Percentiles rank a stretch among this genome's conserved stretches.
phyloP scores from a whole-genome alignment of 768 basidiomycete genomes.

The Sutorius australiensis region DNA sequence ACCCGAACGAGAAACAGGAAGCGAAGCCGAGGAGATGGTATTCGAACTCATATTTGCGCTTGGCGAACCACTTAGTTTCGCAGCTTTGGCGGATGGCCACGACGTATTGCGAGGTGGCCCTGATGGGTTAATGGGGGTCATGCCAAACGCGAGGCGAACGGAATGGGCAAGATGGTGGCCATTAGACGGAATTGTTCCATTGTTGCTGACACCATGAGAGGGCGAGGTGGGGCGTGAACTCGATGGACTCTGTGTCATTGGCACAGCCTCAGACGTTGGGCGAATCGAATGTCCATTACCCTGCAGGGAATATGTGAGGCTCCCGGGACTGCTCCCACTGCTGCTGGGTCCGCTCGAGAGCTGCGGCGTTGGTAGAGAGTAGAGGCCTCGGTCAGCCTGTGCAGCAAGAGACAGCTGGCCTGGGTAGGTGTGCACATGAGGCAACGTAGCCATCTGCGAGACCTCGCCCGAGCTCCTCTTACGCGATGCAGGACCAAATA shows the following conservation, averaged over 20 bases:
- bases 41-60: slow-evolving; percentile 4
- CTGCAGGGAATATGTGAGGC: slow-evolving; percentile 40
- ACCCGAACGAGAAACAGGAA: slow-evolving; percentile 58
- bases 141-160: slow-evolving; percentile 84
- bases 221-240: slow-evolving; percentile 64
- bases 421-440: slow-evolving; percentile 33
- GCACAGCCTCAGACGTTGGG: slow-evolving; percentile 21
- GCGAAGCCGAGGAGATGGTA: slow-evolving; percentile 19
- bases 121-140: slow-evolving; percentile 70
- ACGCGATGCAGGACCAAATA: slow-evolving; percentile 22
- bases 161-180: slow-evolving; percentile 77
- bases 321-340: slow-evolving; percentile 59
- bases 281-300: slow-evolving; percentile 13
- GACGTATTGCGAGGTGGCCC: slow-evolving; percentile 37
- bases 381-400: slow-evolving; percentile 22
- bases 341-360: slow-evolving; percentile 62
- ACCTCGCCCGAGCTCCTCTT: slow-evolving; percentile 33
- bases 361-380: slow-evolving; percentile 52
- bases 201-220: slow-evolving; percentile 34
- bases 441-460: slow-evolving; percentile 25
- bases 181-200: slow-evolving; percentile 26
- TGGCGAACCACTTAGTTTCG: slow-evolving; percentile 12
- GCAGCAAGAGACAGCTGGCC: slow-evolving; percentile 29
- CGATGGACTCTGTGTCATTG: slow-evolving; percentile 42
- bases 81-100: slow-evolving; percentile 30